Evolutionary conservation across 176 grass and related monocot genomes (phyloP).

Genomic region (Hordeum vulgare): DNA sequence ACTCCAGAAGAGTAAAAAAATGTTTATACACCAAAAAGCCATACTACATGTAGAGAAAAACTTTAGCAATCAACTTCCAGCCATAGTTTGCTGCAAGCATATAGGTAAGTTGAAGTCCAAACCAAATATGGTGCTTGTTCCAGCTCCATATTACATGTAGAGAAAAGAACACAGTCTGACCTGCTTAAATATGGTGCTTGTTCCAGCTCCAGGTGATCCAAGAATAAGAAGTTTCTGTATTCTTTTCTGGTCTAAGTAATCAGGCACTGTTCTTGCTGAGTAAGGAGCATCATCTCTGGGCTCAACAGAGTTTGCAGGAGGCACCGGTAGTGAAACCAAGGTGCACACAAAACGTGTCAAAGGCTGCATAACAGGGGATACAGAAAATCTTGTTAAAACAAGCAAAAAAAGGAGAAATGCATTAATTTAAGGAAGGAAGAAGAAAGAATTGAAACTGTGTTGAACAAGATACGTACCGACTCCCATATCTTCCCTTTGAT

Average conservation of each 20-base stretch:
- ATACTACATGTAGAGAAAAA: background rate
- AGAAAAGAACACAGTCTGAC: constrained; percentile 14
- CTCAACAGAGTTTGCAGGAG: constrained; percentile 37
- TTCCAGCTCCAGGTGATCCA: constrained; percentile 75
- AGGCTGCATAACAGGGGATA: constrained; percentile 33
- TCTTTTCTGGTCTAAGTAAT: constrained; percentile 83
- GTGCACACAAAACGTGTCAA: constrained; percentile 63
- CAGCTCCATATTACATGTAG: no score
- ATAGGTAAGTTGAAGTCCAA: background rate
- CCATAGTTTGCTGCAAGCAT: background rate
- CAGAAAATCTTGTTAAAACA: background rate
- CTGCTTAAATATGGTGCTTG: constrained; percentile 97
- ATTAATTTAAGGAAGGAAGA: background rate
- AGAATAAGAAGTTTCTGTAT: constrained; percentile 88
- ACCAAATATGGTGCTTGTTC: constrained; percentile 81
- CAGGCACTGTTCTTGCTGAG: constrained; percentile 47
- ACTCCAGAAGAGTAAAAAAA: background rate
- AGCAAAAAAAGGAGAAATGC: background rate
- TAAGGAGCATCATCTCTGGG: constrained; percentile 52
- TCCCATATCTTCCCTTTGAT: constrained; percentile 93
- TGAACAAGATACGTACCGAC: constrained; percentile 52
- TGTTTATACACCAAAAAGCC: background rate
- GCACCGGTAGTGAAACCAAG: constrained; percentile 79
- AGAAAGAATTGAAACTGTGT: background rate
- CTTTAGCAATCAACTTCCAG: background rate